phyloP scores from a whole-genome alignment of 208 protist genomes.

The Blastocrithidia nonstop region DNA sequence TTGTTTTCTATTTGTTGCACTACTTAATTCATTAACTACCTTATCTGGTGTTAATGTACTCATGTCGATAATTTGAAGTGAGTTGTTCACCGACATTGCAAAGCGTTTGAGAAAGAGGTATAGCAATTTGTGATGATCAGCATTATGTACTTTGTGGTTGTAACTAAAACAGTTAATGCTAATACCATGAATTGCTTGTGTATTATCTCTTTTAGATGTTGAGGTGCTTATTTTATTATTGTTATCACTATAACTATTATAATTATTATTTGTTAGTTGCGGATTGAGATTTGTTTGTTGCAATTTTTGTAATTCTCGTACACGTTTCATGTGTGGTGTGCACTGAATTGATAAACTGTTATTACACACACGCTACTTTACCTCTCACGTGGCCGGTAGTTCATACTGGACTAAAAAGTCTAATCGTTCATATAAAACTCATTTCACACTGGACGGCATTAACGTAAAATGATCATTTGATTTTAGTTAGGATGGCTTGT shows the following conservation, averaged over 20 bases:
- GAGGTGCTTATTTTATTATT: not conserved
- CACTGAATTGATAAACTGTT: constrained; percentile 69
- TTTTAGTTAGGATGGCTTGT: no score
- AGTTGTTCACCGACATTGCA: constrained; percentile 58
- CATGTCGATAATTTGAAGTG: constrained; percentile 34
- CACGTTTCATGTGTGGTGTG: constrained; percentile 17
- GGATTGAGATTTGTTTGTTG: no score
- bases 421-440: constrained; percentile 62
- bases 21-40: constrained; percentile 23
- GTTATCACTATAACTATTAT: constrained; percentile 1
- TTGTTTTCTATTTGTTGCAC: no score
- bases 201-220: not conserved
- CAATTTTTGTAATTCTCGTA: not conserved
- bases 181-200: constrained; percentile 40
- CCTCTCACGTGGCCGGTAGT: constrained; percentile 42
- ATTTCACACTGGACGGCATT: constrained; percentile 48
- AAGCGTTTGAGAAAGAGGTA: constrained; percentile 62
- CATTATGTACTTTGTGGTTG: constrained; percentile 41
- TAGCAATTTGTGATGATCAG: constrained; percentile 40
- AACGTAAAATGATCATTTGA: no score
- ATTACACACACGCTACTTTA: constrained; percentile 41
- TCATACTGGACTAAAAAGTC: constrained; percentile 75
- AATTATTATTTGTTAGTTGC: no score
- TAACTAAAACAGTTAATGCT: constrained; percentile 72
- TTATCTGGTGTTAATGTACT: constrained; percentile 19